Base-by-base conservation (phyloP, 2,329 filamentous ascomycete genomes). In the Rhinocladiella mackenziei region DNA sequence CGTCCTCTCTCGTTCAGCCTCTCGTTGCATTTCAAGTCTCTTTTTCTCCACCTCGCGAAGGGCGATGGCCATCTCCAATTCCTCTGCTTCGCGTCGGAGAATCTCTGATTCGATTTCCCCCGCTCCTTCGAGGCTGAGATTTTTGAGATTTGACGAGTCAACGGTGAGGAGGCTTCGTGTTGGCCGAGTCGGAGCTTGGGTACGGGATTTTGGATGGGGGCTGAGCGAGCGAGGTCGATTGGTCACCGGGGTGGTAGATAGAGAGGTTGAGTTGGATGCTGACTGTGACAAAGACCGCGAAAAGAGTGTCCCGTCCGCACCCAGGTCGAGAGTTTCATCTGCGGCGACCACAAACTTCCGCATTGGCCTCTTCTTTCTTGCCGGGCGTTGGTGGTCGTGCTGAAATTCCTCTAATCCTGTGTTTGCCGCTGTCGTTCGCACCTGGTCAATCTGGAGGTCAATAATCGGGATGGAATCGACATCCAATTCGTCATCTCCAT, bases 381-480 rank as follows among this genome's bases (percentile, higher is more conserved):
- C 48, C 56, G 57, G 50, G 37, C 62, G 43, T 43, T 48, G 36
- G 22, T 50, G 14, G 10, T 31, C 23, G 35, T 9, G 13, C n/a
- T 13, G 37, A 17, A 33, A 42, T 30, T n/a, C 13, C 11, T 25
- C 29, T 34, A 22, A 17, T 31, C 15, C 31, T 2, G 34, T 8
- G 18, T 36, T 41, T 35, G 52, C 43, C 17, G 35, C 30, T 25
- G 39, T 29, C 14, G 45, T 50, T 19, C 63, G 65, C 6, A 75
- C 62, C 48, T 75, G 76, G 22, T 83, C 81, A 5, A 96, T 75
- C 50, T 94, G 83, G 34, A 98, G 75, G 61, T 94, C 82, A 81
- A 98, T 92, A 58, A 98, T 91, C 2, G 92, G 92, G 57, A 98
- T 98, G 2, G 87, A 80, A 65, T 98, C 92, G 31, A 98, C 83